phyloP scores from a whole-genome alignment of 495 filamentous ascomycete species.

The Neurospora intermedia region DNA sequence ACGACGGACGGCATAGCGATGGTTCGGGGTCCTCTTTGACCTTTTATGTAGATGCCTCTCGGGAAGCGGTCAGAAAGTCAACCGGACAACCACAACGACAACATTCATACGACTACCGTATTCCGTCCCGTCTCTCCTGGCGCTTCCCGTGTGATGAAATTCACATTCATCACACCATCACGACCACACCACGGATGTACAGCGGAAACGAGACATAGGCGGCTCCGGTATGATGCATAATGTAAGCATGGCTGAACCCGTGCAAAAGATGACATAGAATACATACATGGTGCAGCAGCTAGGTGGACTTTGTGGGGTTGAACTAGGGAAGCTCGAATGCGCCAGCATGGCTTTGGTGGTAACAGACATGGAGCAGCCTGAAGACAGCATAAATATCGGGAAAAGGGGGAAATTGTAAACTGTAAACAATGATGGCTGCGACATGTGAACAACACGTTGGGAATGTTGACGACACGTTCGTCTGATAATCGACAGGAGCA shows the following conservation, averaged over 20 bases:
- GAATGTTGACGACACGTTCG: neutral
- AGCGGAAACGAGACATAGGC: neutral
- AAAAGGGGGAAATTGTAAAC: neutral
- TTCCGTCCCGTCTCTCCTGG: neutral
- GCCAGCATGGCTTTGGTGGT: neutral
- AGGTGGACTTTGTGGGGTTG: neutral
- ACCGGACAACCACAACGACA: neutral
- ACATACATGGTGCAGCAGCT: neutral
- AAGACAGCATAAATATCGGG: neutral
- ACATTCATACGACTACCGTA: neutral
- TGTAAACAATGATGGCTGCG: neutral
- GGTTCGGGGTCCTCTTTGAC: neutral
- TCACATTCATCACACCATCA: neutral
- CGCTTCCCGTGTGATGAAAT: neutral
- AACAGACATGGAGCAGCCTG: neutral
- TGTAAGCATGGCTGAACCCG: neutral
- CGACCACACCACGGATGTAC: neutral
- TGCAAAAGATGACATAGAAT: neutral
- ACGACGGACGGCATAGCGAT: neutral
- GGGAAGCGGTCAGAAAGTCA: neutral
- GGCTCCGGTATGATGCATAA: neutral
- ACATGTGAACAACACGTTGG: neutral
- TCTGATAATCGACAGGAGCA: neutral
- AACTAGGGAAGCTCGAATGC: neutral
- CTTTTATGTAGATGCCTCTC: neutral